A percentile compares a stretch with the other conserved stretches of the same genome.
phyloP scores from a whole-genome alignment of 768 basidiomycete genomes.

The Coprinopsis strossmayeri region DNA sequence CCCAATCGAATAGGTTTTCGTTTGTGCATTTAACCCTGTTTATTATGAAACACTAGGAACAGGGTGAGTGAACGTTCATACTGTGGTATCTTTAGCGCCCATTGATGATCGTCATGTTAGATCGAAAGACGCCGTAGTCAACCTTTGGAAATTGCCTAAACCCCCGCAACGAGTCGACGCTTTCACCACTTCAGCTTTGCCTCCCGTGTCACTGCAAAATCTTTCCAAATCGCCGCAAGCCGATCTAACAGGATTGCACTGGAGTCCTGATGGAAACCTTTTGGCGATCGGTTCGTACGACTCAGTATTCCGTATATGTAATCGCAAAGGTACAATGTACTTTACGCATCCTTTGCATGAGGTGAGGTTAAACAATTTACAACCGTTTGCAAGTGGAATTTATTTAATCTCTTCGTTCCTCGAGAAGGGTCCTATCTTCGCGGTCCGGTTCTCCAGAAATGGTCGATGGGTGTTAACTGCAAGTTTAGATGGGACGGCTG shows the following conservation, averaged over 20 bases:
- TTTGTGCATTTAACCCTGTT: conserved; percentile 73
- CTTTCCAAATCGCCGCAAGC: conserved; percentile 39
- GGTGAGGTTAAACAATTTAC: conserved; percentile 31
- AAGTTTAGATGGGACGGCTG: conserved; percentile 71
- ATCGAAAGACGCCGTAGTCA: conserved; percentile 70
- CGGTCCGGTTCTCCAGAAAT: conserved; percentile 66
- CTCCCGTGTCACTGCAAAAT: conserved; percentile 42
- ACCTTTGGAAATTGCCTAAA: conserved; percentile 63
- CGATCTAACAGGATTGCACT: conserved; percentile 73
- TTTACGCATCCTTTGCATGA: conserved; percentile 58
- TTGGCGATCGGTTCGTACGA: conserved; percentile 79
- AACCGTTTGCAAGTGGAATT: conserved; percentile 13
- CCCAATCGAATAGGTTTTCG: conserved; percentile 52
- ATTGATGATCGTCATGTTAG: conserved; percentile 24
- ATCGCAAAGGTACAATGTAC: conserved; percentile 53
- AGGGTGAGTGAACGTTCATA: conserved; percentile 42
- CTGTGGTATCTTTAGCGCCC: neutral
- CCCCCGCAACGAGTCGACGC: conserved; percentile 24
- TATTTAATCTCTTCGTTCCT: conserved; percentile 21
- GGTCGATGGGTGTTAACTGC: conserved; percentile 72
- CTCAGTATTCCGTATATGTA: conserved; percentile 61
- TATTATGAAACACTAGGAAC: conserved; percentile 57
- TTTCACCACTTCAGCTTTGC: conserved; percentile 24
- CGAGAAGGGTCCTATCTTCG: conserved; percentile 74
- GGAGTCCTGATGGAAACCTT: conserved; percentile 68